These are phyloP conservation scores for Psidium guajava DNA, from an alignment of 345 rosid genomes.

Conservation along the genomic window DNA sequence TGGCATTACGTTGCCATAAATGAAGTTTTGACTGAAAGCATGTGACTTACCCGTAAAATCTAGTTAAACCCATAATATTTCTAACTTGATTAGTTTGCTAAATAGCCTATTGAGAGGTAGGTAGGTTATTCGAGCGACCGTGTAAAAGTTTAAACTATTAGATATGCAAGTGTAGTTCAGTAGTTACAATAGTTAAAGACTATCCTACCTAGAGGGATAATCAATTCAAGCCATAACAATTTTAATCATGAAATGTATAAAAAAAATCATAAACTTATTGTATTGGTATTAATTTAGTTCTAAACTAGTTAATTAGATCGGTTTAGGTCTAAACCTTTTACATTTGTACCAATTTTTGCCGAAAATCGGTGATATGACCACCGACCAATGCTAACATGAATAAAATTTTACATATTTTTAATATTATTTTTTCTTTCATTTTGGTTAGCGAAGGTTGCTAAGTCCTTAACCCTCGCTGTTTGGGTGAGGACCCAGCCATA, in stretches of 20 bases:
- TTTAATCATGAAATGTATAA: background rate
- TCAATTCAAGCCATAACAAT: background rate
- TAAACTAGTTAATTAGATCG: no score
- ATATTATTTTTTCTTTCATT: no score
- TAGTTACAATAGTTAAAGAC: background rate
- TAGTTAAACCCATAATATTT: background rate
- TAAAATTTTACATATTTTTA: no score
- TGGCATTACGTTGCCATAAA: background rate
- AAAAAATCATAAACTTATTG: no score
- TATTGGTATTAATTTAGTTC: no score
- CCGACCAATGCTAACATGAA: no score
- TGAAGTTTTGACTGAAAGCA: background rate
- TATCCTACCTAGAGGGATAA: background rate
- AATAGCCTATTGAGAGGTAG: background rate
- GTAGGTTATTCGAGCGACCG: background rate
- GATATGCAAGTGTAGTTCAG: background rate
- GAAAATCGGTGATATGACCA: no score
- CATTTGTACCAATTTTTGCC: no score
- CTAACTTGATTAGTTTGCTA: background rate
- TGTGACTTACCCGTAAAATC: background rate
- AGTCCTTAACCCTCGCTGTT: no score
- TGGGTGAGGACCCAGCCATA: no score
- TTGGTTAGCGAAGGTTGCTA: no score
- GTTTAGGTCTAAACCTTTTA: no score
- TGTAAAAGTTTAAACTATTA: background rate